Base-by-base conservation (phyloP, 2,329 filamentous ascomycete genomes). In the Nemania serpens region DNA sequence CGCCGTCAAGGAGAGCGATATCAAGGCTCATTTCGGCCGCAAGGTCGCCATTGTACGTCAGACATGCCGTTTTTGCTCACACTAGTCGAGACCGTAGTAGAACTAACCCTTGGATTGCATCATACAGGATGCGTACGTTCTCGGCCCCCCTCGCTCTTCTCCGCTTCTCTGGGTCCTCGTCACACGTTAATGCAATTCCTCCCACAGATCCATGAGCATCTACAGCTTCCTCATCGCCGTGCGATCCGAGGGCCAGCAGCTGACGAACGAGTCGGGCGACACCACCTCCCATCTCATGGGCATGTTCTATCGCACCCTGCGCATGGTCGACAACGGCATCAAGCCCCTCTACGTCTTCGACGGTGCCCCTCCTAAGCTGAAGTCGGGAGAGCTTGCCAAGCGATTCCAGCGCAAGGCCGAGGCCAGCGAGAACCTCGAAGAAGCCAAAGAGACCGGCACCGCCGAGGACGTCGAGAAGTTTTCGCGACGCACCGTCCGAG, bases 161-260 rank as follows among this genome's bases (percentile, higher is more conserved):
- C 6, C 10, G 50, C 39, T 11, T 25, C 7, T n/a, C 25, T 7
- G 25, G 25, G 4, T 7, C 7, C 25, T 7, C 25, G 25, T 29
- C 25, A 9, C 25, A 22, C 51, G 61, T 48, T 66, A 43, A 62
- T 61, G 59, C 58, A 52, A 10, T 41, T 22, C 34, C 36, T 57
- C 29, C 25, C 55, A 61, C 70, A 91, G 88, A 47, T 99, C 95
- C 49, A 99, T 99, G 95, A 96, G 91, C 78, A 93, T 99, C 73
- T 99, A 99, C 84, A 96, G 91, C 77, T 99, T 99, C 81, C 86
- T 99, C 63, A 95, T 99, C 75, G 95, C 95, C 51, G 95, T 99
- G 57, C 93, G 95, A 69, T 97, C 93, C 71, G 93, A 97, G 70
- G 95, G 95, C 69, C 92, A 99, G 76, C 93, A 97, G 78, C 88